A percentile compares a stretch with the other conserved stretches of the same genome.
These are phyloP conservation scores for Lindgomyces ingoldianus DNA, from an alignment of 495 filamentous ascomycete species.

Conservation along the genomic window DNA sequence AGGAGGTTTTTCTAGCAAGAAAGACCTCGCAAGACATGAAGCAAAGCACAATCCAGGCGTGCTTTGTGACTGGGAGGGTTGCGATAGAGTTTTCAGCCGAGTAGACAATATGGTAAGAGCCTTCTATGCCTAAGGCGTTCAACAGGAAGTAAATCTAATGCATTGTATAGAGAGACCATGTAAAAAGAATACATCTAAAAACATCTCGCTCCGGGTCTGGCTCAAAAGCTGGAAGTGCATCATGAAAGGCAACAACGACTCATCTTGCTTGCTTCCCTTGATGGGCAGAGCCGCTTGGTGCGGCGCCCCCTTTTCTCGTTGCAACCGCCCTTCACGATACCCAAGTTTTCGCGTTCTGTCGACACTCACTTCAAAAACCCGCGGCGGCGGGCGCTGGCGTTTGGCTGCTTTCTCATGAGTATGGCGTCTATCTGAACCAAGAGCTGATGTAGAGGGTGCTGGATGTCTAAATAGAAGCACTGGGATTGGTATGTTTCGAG, in stretches of 20 bases:
- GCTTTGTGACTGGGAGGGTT: constrained; percentile 59
- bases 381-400: constrained; percentile 20
- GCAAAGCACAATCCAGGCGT: constrained; percentile 64
- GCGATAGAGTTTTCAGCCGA: constrained; percentile 61
- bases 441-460: neutral
- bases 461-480: neutral
- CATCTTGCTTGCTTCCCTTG: neutral
- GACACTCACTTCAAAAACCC: constrained; percentile 2
- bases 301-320: neutral
- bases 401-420: constrained; percentile 5
- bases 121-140: neutral
- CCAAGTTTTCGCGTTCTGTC: constrained; percentile 3
- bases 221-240: neutral
- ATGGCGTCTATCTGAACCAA: constrained; percentile 16
- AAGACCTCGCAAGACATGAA: constrained; percentile 63
- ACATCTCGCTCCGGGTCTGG: constrained; percentile 12
- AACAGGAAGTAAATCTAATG: constrained; percentile 2
- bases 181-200: constrained; percentile 46
- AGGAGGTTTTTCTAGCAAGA: constrained; percentile 65
- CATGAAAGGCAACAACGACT: neutral
- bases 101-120: constrained; percentile 62
- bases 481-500: neutral
- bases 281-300: neutral
- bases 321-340: constrained; percentile 16
- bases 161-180: constrained; percentile 43